phyloP scores from a whole-genome alignment of 352 stramenopile species.

The Phytopythium vexans region DNA sequence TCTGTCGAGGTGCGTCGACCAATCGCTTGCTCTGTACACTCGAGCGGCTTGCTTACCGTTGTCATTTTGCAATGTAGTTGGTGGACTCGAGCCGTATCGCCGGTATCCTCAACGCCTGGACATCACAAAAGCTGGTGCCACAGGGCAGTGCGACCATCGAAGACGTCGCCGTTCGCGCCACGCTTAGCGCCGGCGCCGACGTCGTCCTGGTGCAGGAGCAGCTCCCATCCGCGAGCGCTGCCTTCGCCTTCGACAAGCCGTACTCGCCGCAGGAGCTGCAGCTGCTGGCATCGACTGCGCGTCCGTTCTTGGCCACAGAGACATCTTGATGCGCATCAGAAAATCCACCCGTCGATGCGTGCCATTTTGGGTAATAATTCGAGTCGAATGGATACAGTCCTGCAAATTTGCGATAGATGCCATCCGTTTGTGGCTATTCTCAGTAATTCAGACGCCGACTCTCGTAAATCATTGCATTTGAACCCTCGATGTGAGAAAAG shows the following conservation, averaged over 20 bases:
- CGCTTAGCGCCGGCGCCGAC: conserved; percentile 53
- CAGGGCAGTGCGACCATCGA: conserved; percentile 30
- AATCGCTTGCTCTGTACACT: neutral
- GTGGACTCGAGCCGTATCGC: conserved; percentile 43
- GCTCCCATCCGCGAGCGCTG: conserved; percentile 24
- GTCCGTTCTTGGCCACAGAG: conserved; percentile 37
- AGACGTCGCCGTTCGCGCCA: conserved; percentile 50
- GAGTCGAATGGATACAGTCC: too few species aligned
- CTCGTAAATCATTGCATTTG: too few species aligned
- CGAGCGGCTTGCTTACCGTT: neutral
- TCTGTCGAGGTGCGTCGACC: conserved; percentile 63
- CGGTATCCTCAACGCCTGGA: conserved; percentile 34
- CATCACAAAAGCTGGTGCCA: conserved; percentile 20
- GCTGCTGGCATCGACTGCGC: conserved; percentile 20
- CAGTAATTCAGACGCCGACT: too few species aligned
- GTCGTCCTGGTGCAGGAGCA: conserved; percentile 65
- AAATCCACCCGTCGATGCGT: too few species aligned
- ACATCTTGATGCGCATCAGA: too few species aligned
- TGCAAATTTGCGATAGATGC: too few species aligned
- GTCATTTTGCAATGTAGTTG: conserved; percentile 25
- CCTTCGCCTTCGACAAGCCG: conserved; percentile 25
- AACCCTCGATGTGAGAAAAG: too few species aligned
- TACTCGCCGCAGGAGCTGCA: conserved; percentile 44
- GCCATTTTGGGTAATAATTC: too few species aligned
- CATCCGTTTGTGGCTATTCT: too few species aligned